Evolutionary conservation across 768 basidiomycete genomes (phyloP), one percentile per base, ranked within the genome.

Genomic region (Lactarius trivialis): DNA sequence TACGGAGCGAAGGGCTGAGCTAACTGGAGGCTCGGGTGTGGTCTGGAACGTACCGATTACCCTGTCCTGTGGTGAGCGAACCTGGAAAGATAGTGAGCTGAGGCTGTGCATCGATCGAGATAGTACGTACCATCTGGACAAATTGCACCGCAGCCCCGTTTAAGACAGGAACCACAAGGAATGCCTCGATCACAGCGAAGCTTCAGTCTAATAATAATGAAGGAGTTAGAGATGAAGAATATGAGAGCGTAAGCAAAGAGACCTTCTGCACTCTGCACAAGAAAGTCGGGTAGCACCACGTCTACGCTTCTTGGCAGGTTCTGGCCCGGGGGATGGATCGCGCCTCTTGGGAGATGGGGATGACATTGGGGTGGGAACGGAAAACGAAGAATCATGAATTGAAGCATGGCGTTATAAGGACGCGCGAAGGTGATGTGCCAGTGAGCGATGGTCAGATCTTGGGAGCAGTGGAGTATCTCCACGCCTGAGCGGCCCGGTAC

Each of bases 191-290:
- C 89, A 73, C 89, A 92, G 21, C 85, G 79, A 63, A 88, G 73
- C 72, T 88, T 88, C 41, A 88, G 73, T 66, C 86, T 86, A 60
- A 34, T 49, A 60, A 34, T 49, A 5, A 56, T 15, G 50, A 58
- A 34, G 24, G 3, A 32, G 55, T 50, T n/a, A 62, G 39, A 33
- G 56, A 64, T 41, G 59, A 64, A 24, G 61, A 57, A 60, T 59
- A 45, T 19, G n/a, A 30, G 24, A 51, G 33, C 36, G 39, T 32
- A 56, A 28, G 28, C 28, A 36, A 12, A 60, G 61, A 24, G 56
- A 85, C 88, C 89, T 81, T 71, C 89, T 79, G 70, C 89, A 91
- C 67, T 91, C 89, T 28, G 89, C 89, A 69, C 89, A 91, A 14
- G 86, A 89, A 51, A 90, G 78, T 48, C 89, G 81, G 6, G 86